Evolutionary conservation across 345 rosid species (phyloP).

Genomic region (Lumnitzera littorea): DNA sequence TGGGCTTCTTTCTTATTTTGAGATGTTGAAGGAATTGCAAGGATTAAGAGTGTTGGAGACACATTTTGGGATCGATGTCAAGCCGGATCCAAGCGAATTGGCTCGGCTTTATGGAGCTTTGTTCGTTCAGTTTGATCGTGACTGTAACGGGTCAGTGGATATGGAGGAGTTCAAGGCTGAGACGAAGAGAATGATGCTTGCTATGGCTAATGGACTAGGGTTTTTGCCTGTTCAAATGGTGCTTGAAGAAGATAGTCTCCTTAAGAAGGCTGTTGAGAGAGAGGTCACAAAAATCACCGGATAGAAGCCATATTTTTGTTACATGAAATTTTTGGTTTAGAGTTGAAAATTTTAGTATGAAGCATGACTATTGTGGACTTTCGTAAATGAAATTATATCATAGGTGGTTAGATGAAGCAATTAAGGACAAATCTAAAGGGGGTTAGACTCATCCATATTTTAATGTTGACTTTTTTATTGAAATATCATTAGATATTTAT

Average conservation of each 20-base stretch:
- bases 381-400: too few species aligned
- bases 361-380: too few species aligned
- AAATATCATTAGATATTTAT: too few species aligned
- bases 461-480: too few species aligned
- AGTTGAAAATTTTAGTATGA: too few species aligned
- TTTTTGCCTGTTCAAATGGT: slow-evolving; percentile 45
- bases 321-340: too few species aligned
- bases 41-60: slow-evolving; percentile 31
- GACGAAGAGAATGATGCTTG: slow-evolving; percentile 38
- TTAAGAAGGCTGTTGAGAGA: slow-evolving; percentile 39
- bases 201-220: slow-evolving; percentile 41
- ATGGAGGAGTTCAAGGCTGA: slow-evolving; percentile 40
- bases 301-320: background rate
- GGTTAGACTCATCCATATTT: too few species aligned
- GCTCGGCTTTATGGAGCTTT: slow-evolving; percentile 20
- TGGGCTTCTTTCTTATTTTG: slow-evolving; percentile 36
- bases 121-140: slow-evolving; percentile 31
- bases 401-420: too few species aligned
- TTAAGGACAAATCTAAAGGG: too few species aligned
- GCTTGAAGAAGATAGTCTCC: slow-evolving; percentile 37
- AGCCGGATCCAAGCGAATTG: slow-evolving; percentile 20
- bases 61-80: slow-evolving; percentile 28
- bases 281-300: slow-evolving; percentile 19
- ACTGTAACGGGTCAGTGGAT: slow-evolving; percentile 30
- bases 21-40: slow-evolving; percentile 35